These are phyloP conservation scores for Wickerhamomyces chambardii DNA, from an alignment of 805 yeast species.

Conservation along the genomic window DNA sequence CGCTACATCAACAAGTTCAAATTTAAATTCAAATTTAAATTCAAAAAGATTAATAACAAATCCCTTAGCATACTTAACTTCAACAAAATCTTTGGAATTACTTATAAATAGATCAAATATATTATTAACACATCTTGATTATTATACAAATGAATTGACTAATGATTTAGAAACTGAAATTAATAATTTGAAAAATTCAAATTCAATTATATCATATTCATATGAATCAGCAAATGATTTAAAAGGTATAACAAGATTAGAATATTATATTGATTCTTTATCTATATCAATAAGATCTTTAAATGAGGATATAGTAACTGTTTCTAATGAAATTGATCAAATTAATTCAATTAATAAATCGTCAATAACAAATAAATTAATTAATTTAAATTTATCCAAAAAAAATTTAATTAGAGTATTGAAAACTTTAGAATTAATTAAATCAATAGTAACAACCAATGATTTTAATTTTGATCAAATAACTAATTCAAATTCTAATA, in stretches of 20 bases:
- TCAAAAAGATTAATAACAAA: too few species aligned
- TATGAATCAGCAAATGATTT: constrained; percentile 14
- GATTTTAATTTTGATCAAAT: constrained; percentile 11
- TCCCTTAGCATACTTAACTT: constrained; percentile 3
- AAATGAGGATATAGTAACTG: constrained; percentile 32
- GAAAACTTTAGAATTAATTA: constrained; percentile 33
- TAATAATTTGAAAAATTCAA: constrained; percentile 35
- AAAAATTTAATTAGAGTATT: constrained; percentile 36
- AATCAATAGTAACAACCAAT: constrained; percentile 20
- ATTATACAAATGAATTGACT: constrained; percentile 50
- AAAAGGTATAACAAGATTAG: constrained; percentile 45
- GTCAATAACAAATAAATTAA: constrained; percentile 26
- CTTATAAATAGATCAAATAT: constrained; percentile 40
- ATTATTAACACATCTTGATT: constrained; percentile 51
- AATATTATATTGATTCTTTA: constrained; percentile 56
- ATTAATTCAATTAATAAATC: constrained; percentile 15
- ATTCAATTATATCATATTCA: constrained; percentile 39
- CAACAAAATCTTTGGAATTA: constrained; percentile 25
- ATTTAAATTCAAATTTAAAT: constrained; percentile 5
- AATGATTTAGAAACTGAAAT: constrained; percentile 43
- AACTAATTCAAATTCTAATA: neutral
- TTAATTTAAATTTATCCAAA: constrained; percentile 35
- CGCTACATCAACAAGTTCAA: constrained; percentile 4
- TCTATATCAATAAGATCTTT: constrained; percentile 49
- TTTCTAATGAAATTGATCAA: constrained; percentile 12